A percentile compares a stretch with the other conserved stretches of the same genome.
These are phyloP conservation scores for Coemansia sp. DNA, from an alignment of 192 early-diverging fungal species.

Conservation along the genomic window DNA sequence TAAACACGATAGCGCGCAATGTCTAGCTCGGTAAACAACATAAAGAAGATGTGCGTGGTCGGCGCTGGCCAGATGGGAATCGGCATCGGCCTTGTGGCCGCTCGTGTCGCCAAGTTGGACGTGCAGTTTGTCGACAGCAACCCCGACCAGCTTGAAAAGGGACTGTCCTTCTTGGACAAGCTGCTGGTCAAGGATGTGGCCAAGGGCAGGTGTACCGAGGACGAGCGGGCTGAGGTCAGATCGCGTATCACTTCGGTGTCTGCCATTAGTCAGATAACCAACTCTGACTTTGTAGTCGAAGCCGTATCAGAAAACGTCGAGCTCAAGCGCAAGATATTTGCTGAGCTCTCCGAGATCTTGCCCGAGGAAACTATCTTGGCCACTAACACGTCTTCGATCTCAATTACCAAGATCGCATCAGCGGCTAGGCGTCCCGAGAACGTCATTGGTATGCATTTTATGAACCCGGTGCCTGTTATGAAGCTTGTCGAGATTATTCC, in stretches of 20 bases:
- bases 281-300: slow-evolving; percentile 91
- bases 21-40: slow-evolving; percentile 24
- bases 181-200: slow-evolving; percentile 88
- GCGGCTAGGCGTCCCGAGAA: slow-evolving; percentile 65
- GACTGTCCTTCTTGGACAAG: slow-evolving; percentile 79
- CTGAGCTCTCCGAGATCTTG: slow-evolving; percentile 70
- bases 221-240: slow-evolving; percentile 66
- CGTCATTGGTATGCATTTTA: slow-evolving; percentile 99
- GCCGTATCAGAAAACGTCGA: slow-evolving; percentile 86
- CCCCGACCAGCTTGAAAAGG: slow-evolving; percentile 76
- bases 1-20: slow-evolving; percentile 30
- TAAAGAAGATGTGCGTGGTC: slow-evolving; percentile 75
- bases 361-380: slow-evolving; percentile 80
- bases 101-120: slow-evolving; percentile 76
- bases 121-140: slow-evolving; percentile 85
- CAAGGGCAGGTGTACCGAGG: slow-evolving; percentile 85
- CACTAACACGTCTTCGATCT: slow-evolving; percentile 97
- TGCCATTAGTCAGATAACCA: slow-evolving; percentile 63
- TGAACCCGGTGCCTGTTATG: slow-evolving; percentile 99
- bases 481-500: slow-evolving; percentile 97
- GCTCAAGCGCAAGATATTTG: slow-evolving; percentile 84
- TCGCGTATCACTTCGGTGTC: slow-evolving; percentile 67
- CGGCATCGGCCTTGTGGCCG: slow-evolving; percentile 90
- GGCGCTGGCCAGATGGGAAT: slow-evolving; percentile 97
- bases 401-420: slow-evolving; percentile 96